phyloP scores from a whole-genome alignment of 805 yeast species.

The Spathaspora girioi region DNA sequence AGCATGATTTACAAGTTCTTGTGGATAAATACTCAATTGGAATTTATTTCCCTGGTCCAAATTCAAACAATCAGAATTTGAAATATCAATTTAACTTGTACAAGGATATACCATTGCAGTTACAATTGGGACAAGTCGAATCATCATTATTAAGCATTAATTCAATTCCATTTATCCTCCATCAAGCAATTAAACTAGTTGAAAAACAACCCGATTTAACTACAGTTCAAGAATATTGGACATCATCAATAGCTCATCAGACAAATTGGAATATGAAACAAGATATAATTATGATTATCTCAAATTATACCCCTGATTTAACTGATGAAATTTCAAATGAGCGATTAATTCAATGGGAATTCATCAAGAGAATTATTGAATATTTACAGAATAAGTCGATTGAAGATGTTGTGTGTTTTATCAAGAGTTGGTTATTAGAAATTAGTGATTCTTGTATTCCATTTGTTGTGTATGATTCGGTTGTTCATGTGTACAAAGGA shows the following conservation, averaged over 20 bases:
- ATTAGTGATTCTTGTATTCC: slow-evolving; percentile 40
- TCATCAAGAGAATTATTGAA: slow-evolving; percentile 16
- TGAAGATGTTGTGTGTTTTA: slow-evolving; percentile 22
- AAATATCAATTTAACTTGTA: slow-evolving; percentile 34
- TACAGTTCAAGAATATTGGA: slow-evolving; percentile 19
- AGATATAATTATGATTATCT: background rate
- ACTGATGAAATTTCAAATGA: slow-evolving; percentile 15
- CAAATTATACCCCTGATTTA: background rate
- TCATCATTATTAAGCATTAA: slow-evolving; percentile 17
- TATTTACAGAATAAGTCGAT: slow-evolving; percentile 7
- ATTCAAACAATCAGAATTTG: slow-evolving; percentile 34
- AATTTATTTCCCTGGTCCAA: slow-evolving; percentile 29
- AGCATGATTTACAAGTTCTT: slow-evolving; percentile 21
- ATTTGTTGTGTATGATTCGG: slow-evolving; percentile 34
- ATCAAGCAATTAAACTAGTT: slow-evolving; percentile 16
- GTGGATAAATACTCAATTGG: slow-evolving; percentile 31
- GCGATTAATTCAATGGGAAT: slow-evolving; percentile 16
- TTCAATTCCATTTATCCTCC: slow-evolving; percentile 32
- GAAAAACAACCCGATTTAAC: slow-evolving; percentile 10
- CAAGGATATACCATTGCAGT: slow-evolving; percentile 39
- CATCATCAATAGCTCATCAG: slow-evolving; percentile 15
- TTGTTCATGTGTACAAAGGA: slow-evolving; percentile 15
- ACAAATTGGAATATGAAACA: slow-evolving; percentile 30
- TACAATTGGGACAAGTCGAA: slow-evolving; percentile 13
- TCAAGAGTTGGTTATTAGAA: slow-evolving; percentile 40